These are phyloP conservation scores for Cladorrhinum sp. DNA, from an alignment of 2,329 filamentous ascomycete genomes.

Conservation along the genomic window DNA sequence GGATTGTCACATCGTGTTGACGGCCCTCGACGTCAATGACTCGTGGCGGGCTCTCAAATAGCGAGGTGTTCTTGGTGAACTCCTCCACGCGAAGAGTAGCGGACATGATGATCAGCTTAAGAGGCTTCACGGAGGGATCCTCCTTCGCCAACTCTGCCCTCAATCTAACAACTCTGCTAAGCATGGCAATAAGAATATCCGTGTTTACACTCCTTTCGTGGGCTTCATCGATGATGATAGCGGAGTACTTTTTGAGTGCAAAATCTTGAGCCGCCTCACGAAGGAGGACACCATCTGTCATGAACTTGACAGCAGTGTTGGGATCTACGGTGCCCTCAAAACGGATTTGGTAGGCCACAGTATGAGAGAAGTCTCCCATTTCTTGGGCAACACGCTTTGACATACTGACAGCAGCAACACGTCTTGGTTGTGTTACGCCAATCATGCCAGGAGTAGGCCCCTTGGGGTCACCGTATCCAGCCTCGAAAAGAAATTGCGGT, in stretches of 20 bases:
- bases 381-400: slow-evolving; percentile 87
- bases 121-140: slow-evolving; percentile 66
- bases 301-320: slow-evolving; percentile 92
- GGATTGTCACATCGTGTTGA: slow-evolving; percentile 84
- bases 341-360: slow-evolving; percentile 89
- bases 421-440: slow-evolving; percentile 88
- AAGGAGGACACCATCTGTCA: slow-evolving; percentile 95
- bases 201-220: slow-evolving; percentile 98
- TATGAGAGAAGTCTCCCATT: slow-evolving; percentile 70
- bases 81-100: slow-evolving; percentile 89
- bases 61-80: slow-evolving; percentile 75
- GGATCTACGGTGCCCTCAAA: slow-evolving; percentile 81
- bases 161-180: slow-evolving; percentile 86
- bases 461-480: slow-evolving; percentile 77
- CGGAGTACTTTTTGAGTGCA: slow-evolving; percentile 82
- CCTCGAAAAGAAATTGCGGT: slow-evolving; percentile 92
- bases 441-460: slow-evolving; percentile 88
- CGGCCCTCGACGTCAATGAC: slow-evolving; percentile 87
- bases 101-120: slow-evolving; percentile 98
- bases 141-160: slow-evolving; percentile 72
- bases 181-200: slow-evolving; percentile 95
- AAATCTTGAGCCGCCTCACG: slow-evolving; percentile 91
- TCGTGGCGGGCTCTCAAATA: slow-evolving; percentile 78
- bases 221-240: slow-evolving; percentile 92
- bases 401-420: slow-evolving; percentile 96